Conservation (phyloP, 2,329 filamentous ascomycete genomes). For the Exophiala mesophila region DNA sequence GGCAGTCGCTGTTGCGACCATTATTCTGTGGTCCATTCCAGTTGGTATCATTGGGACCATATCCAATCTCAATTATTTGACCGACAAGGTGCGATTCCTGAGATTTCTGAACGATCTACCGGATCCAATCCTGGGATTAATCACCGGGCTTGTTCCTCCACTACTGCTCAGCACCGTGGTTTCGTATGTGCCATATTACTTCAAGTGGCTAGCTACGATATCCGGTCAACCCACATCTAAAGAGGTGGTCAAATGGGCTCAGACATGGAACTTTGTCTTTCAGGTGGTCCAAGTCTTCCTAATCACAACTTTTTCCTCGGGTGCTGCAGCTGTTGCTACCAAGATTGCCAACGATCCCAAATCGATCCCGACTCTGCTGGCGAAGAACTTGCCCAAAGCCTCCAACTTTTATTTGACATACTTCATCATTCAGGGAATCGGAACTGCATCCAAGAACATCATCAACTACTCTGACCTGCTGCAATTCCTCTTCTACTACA, state of each 20-base stretch:
- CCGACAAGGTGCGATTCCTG: constrained; percentile 54
- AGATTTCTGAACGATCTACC: constrained; percentile 71
- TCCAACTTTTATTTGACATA: constrained; percentile 96
- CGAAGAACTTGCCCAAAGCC: constrained; percentile 71
- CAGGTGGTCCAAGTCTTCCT: constrained; percentile 83
- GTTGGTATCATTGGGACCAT: constrained; percentile 79
- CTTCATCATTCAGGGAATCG: constrained; percentile 85
- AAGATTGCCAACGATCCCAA: constrained; percentile 62
- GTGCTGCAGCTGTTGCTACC: constrained; percentile 63
- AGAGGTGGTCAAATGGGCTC: constrained; percentile 78
- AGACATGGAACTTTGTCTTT: constrained; percentile 76
- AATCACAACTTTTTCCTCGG: constrained; percentile 72
- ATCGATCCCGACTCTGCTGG: constrained; percentile 61
- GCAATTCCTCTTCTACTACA: constrained; percentile 39
- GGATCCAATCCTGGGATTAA: constrained; percentile 63
- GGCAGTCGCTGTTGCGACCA: constrained; percentile 64
- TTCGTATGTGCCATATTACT: constrained; percentile 84
- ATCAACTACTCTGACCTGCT: constrained; percentile 43
- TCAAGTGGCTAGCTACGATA: constrained; percentile 74
- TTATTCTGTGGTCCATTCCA: constrained; percentile 80
- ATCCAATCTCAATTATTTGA: constrained; percentile 73
- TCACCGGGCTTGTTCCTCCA: constrained; percentile 78
- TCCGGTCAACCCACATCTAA: constrained; percentile 75
- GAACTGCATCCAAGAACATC: constrained; percentile 45
- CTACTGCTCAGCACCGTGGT: constrained; percentile 68